phyloP scores from a whole-genome alignment of 345 rosid genomes.

The Syzygium aqueum region DNA sequence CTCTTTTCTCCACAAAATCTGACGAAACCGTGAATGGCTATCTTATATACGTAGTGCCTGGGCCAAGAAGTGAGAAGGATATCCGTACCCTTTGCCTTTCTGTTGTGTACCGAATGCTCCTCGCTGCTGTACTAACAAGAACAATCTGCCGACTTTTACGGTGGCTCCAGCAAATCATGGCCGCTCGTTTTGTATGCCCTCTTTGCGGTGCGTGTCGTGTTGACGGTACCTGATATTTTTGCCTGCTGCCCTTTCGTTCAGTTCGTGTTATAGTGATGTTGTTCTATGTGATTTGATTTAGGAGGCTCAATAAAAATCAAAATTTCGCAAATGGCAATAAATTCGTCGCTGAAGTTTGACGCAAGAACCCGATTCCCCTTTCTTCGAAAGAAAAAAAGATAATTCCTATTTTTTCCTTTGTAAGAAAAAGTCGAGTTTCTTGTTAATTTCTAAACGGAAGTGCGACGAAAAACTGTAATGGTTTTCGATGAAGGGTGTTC shows the following conservation, averaged over 20 bases:
- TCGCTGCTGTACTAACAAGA: background rate
- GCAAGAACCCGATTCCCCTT: background rate
- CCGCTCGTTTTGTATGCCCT: background rate
- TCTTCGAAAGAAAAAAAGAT: too few relatives aligned
- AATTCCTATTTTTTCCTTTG: too few relatives aligned
- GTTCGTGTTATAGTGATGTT: background rate
- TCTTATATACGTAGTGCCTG: background rate
- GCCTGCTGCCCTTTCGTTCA: background rate
- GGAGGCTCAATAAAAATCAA: background rate
- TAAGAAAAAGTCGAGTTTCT: background rate
- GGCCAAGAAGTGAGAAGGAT: background rate
- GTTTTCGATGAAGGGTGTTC: background rate
- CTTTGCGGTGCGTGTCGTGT: background rate
- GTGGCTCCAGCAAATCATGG: background rate
- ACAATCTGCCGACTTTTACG: background rate
- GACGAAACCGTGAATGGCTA: background rate
- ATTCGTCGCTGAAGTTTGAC: background rate
- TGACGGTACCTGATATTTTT: background rate
- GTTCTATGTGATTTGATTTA: background rate
- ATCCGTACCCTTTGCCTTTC: background rate
- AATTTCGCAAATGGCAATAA: background rate
- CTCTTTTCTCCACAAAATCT: background rate
- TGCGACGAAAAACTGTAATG: background rate
- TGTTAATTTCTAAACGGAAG: too few relatives aligned
- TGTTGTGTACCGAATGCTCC: conserved; percentile 4